Evolutionary conservation across 208 protist genomes (phyloP), one percentile per base, ranked within the genome.

Genomic region (Porcisia deanei): DNA sequence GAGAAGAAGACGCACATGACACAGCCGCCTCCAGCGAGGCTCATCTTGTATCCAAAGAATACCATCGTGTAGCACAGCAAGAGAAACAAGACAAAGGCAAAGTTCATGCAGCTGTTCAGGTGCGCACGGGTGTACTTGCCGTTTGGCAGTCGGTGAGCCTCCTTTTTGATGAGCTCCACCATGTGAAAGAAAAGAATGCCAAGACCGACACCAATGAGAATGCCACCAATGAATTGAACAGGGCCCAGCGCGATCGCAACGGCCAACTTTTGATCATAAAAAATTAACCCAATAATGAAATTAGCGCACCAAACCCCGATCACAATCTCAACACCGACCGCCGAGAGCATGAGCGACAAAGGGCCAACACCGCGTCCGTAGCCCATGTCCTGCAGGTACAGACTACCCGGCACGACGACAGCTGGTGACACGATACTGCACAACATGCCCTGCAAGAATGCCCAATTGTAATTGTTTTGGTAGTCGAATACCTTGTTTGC

Each of bases 301-400:
- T 94, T 96, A 9, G 83, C 81, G 12, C 82, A 82, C 90, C 91
- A 96, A 57, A 96, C 89, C 1, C 91, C 91, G 53, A 96, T 68
- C 16, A 87, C 86, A 68, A 96, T 90, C 84, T 96, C 89, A 25
- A 91, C 75, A 3, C 88, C 88, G 37, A 91, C 85, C 16, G 91
- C 80, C 43, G 91, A 91, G 47, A 94, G 83, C 84, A 96, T 88
- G 22, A 96, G 79, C 30, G 88, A 88, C 25, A 94, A 77, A 2
- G 89, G 85, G 16, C 87, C 85, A 43, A 84, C 74, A 18, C 85
- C 86, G 37, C 79, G 72, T 41, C 91, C 89, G 81, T 93, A 94
- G 72, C 91, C 89, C 30, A 91, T 43, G 79, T 94, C 81, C 78
- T 91, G 84, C 65, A 96, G 82, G 73, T 92, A 94, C 61, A 94